These are phyloP conservation scores for Metschnikowia chrysomelidarum DNA, from an alignment of 805 yeast species.

Conservation along the genomic window DNA sequence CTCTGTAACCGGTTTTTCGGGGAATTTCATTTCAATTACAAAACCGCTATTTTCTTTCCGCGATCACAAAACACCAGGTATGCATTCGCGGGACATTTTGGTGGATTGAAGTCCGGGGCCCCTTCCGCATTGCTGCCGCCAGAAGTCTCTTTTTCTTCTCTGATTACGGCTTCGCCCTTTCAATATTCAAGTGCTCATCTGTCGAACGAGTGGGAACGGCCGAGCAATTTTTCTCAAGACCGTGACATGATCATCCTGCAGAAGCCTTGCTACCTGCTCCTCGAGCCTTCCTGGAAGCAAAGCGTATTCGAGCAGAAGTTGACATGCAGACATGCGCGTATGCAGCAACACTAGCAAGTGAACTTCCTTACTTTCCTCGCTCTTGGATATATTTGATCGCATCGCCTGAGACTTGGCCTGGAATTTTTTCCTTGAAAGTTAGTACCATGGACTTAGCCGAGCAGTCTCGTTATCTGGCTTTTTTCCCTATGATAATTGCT, in stretches of 20 bases:
- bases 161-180: slow-evolving; percentile 15
- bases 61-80: slow-evolving; percentile 82
- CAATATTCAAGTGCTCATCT: slow-evolving; percentile 29
- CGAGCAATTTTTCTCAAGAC: slow-evolving; percentile 35
- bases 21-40: slow-evolving; percentile 51
- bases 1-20: slow-evolving; percentile 51
- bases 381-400: slow-evolving; percentile 62
- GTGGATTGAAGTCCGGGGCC: slow-evolving; percentile 77
- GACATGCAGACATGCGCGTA: slow-evolving; percentile 69
- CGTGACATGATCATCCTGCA: slow-evolving; percentile 22
- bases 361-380: slow-evolving; percentile 75
- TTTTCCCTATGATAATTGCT: slow-evolving; percentile 25
- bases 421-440: slow-evolving; percentile 36
- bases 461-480: no score
- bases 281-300: slow-evolving; percentile 75
- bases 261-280: slow-evolving; percentile 39
- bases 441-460: not conserved
- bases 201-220: slow-evolving; percentile 38
- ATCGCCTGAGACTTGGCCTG: slow-evolving; percentile 70
- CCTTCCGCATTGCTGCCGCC: slow-evolving; percentile 25
- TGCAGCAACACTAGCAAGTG: slow-evolving; percentile 75
- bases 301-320: slow-evolving; percentile 81
- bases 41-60: slow-evolving; percentile 71
- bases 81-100: slow-evolving; percentile 89
- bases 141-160: slow-evolving; percentile 4